Base-by-base conservation (phyloP, 495 filamentous ascomycete genomes). In the Xylaria venustula region DNA sequence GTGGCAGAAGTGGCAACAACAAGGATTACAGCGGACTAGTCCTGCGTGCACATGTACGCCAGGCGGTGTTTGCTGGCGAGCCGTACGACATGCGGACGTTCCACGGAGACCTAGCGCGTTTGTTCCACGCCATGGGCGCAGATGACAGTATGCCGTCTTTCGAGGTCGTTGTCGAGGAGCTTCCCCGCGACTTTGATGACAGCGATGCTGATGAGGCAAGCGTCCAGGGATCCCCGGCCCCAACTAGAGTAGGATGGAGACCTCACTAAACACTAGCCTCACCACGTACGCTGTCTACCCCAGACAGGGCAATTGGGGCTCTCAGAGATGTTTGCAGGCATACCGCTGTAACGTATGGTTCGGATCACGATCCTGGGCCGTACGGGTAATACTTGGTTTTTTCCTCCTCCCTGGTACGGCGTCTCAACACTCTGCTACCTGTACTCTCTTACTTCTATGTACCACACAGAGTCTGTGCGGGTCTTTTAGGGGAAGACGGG, bases 81-180 rank as follows among this genome's bases (percentile, higher is more conserved):
- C 54, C 47, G 19, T 77, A 73, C 42, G 74, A 77, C 17, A 60
- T 78, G 64, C 65, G 54, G 7, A 58, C 58, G 44, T 72, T 67
- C 41, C 40, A 32, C 7, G 68, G 63, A n/a, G 69, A 74, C 54
- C 32, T 77, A 20, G 44, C 63, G 3, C 44, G 58, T 20, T 37
- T 75, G 47, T 65, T 75, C 11, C 45, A 53, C 7, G 61, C 49
- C 20, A 42, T 62, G 44, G 54, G 48, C 14, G 55, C n/a, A 2
- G 51, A 32, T 5, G 53, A 58, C 28, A 55, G 57, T 2, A 61
- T 77, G 20, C 65, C 66, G 14, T 42, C 54, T 48, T 74, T 77
- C 46, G 74, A 77, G 63, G 54, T 77, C 9, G 68, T 73, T 47
- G 69, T 77, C 1, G 62, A 64, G 28, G 40, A 54, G 9, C 0